Evolutionary conservation across 352 stramenopile genomes (phyloP).

Genomic region (Halophytophthora polymorphica): DNA sequence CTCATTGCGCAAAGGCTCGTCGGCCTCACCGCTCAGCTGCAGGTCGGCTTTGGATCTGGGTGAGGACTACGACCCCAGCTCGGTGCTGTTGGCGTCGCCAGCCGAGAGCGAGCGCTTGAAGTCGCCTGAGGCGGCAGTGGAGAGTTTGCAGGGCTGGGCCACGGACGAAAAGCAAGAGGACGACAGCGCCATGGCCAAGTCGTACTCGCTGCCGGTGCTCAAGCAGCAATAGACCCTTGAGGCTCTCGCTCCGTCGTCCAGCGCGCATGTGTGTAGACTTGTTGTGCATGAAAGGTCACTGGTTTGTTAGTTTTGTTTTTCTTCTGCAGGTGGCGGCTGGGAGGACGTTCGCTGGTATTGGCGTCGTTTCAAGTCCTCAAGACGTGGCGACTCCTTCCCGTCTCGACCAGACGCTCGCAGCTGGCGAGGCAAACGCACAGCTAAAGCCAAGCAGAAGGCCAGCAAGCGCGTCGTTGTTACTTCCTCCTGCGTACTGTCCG

Average conservation of each 20-base stretch:
- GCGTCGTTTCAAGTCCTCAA: not conserved
- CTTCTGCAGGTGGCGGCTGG: not conserved
- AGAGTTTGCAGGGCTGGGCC: slow-evolving; percentile 35
- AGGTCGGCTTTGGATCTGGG: slow-evolving; percentile 22
- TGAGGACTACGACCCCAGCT: slow-evolving; percentile 8
- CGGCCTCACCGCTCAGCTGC: slow-evolving; percentile 19
- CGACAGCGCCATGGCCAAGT: slow-evolving; percentile 36
- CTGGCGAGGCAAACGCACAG: too few relatives aligned
- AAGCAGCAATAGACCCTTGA: slow-evolving; percentile 35
- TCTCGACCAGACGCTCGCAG: too few relatives aligned
- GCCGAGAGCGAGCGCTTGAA: slow-evolving; percentile 15
- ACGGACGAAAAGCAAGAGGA: slow-evolving; percentile 27
- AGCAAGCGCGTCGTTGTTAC: not conserved
- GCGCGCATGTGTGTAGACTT: not conserved
- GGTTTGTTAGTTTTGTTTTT: too few relatives aligned
- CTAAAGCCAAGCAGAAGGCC: not conserved
- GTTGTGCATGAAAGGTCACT: too few relatives aligned
- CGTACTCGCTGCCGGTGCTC: slow-evolving; percentile 46
- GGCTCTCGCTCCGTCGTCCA: slow-evolving; percentile 5
- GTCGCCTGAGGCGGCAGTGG: slow-evolving; percentile 18
- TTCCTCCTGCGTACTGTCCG: too few relatives aligned
- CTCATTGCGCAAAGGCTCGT: slow-evolving; percentile 17
- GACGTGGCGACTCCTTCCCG: not conserved
- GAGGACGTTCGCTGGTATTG: not conserved
- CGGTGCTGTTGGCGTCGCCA: slow-evolving; percentile 11